These are phyloP conservation scores for Aspergillus sojae DNA, from an alignment of 2,329 filamentous ascomycete genomes.

Conservation along the genomic window DNA sequence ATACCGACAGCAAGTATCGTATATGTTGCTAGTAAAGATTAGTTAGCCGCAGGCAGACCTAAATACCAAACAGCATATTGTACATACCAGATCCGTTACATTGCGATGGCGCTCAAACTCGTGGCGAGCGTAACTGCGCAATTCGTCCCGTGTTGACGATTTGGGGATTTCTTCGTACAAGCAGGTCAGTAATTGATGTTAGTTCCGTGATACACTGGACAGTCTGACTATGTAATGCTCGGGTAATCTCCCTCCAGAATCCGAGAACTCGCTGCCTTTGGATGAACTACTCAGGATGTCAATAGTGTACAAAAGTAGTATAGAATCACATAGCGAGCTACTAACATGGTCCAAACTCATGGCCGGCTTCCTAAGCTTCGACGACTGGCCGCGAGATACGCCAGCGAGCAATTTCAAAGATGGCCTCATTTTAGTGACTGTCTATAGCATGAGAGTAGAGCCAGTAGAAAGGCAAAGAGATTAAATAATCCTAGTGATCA, in stretches of 20 bases:
- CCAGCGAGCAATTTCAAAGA: slow-evolving; percentile 32
- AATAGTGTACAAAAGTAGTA: slow-evolving; percentile 4
- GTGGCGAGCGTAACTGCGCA: slow-evolving; percentile 45
- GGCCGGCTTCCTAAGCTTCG: slow-evolving; percentile 39
- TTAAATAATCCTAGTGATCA: not conserved
- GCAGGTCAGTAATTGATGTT: slow-evolving; percentile 3
- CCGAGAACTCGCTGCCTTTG: slow-evolving; percentile 46
- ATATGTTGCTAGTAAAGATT: slow-evolving; percentile 41
- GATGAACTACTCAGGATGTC: slow-evolving; percentile 38
- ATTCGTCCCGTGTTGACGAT: slow-evolving; percentile 44
- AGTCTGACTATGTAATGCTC: slow-evolving; percentile 42
- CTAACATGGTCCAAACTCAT: slow-evolving; percentile 44
- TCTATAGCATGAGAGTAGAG: not conserved
- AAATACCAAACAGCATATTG: not conserved
- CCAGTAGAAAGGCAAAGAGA: not conserved
- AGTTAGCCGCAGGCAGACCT: not conserved
- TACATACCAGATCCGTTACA: slow-evolving; percentile 45
- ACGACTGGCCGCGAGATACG: slow-evolving; percentile 31
- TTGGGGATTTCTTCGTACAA: slow-evolving; percentile 38
- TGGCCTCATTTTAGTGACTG: slow-evolving; percentile 30
- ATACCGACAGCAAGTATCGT: slow-evolving; percentile 48
- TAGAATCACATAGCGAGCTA: slow-evolving; percentile 5
- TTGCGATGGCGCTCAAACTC: slow-evolving; percentile 49
- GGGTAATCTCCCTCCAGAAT: slow-evolving; percentile 47
- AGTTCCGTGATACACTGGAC: not conserved